Percentiles rank a stretch among this genome's conserved stretches.
Conservation (phyloP, 2,329 filamentous ascomycete species). For the Fusarium compactum region DNA sequence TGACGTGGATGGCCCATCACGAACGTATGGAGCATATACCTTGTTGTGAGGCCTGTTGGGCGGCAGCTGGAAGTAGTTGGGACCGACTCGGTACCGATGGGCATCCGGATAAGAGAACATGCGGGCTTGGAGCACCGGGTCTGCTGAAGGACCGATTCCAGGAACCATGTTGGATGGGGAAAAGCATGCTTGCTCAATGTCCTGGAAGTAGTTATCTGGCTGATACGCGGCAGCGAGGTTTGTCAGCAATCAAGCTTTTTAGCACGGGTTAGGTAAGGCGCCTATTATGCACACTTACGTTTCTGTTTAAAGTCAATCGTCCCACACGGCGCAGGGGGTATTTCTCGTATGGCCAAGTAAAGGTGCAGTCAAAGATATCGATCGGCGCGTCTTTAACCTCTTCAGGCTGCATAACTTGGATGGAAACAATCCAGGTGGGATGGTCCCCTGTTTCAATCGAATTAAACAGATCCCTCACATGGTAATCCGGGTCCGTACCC, state of each 20-base stretch:
- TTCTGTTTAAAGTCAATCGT: slow-evolving; percentile 73
- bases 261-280: too few species aligned
- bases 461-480: slow-evolving; percentile 51
- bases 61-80: slow-evolving; percentile 64
- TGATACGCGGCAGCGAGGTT: not conserved
- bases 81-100: slow-evolving; percentile 69
- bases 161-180: slow-evolving; percentile 74
- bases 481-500: slow-evolving; percentile 65
- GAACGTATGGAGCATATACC: slow-evolving; percentile 43
- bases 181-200: slow-evolving; percentile 77
- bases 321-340: slow-evolving; percentile 72
- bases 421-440: slow-evolving; percentile 72
- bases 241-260: too few species aligned
- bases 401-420: slow-evolving; percentile 72
- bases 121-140: slow-evolving; percentile 70
- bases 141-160: slow-evolving; percentile 71
- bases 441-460: slow-evolving; percentile 71
- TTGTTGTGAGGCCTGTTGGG: slow-evolving; percentile 40
- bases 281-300: slow-evolving; percentile 49
- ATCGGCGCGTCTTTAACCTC: slow-evolving; percentile 71
- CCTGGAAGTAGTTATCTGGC: slow-evolving; percentile 73
- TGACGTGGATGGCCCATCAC: slow-evolving; percentile 43
- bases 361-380: slow-evolving; percentile 77
- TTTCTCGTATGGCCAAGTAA: slow-evolving; percentile 74
- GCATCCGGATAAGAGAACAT: slow-evolving; percentile 73